Percentiles rank a stretch among this genome's conserved stretches.
Evolutionary conservation across 495 filamentous ascomycete species (phyloP).

Genomic region (Trichoderma asperelloides): DNA sequence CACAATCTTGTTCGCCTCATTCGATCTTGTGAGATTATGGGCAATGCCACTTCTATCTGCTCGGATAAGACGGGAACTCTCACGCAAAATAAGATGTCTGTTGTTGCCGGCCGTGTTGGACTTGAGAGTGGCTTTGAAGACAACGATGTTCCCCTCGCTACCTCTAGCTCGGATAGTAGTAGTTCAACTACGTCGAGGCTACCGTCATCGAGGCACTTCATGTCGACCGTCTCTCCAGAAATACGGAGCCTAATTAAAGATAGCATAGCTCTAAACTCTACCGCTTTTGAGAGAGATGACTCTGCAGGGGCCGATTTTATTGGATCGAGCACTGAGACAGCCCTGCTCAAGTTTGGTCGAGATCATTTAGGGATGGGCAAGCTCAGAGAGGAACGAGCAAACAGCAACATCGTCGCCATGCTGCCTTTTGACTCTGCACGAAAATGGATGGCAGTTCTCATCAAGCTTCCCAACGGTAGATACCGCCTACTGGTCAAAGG

Average conservation of each 20-base stretch:
- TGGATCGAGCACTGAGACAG: slow-evolving; percentile 71
- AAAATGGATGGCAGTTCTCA: slow-evolving; percentile 63
- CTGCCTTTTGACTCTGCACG: slow-evolving; percentile 61
- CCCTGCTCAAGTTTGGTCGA: slow-evolving; percentile 45
- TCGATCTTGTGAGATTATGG: slow-evolving; percentile 79
- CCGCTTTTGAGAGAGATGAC: slow-evolving; percentile 62
- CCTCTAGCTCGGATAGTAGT: slow-evolving; percentile 36
- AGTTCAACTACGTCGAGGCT: slow-evolving; percentile 14
- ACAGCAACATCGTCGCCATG: slow-evolving; percentile 49
- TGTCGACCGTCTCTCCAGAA: slow-evolving; percentile 41
- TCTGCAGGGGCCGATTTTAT: slow-evolving; percentile 52
- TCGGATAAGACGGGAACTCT: slow-evolving; percentile 83
- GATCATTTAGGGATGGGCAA: slow-evolving; percentile 55
- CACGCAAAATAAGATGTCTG: slow-evolving; percentile 68
- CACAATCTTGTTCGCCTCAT: slow-evolving; percentile 72
- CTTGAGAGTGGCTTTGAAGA: neutral
- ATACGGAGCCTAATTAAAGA: slow-evolving; percentile 50
- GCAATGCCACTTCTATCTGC: slow-evolving; percentile 76
- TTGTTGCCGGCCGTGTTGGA: slow-evolving; percentile 61
- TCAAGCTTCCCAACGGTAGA: slow-evolving; percentile 44
- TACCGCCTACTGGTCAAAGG: slow-evolving; percentile 62
- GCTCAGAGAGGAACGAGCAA: slow-evolving; percentile 46
- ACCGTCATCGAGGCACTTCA: slow-evolving; percentile 30
- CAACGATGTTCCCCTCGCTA: slow-evolving; percentile 30
- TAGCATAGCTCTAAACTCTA: slow-evolving; percentile 65